Evolutionary conservation across 2,329 filamentous ascomycete species (phyloP).

Genomic region (Drechslerella dactyloides): DNA sequence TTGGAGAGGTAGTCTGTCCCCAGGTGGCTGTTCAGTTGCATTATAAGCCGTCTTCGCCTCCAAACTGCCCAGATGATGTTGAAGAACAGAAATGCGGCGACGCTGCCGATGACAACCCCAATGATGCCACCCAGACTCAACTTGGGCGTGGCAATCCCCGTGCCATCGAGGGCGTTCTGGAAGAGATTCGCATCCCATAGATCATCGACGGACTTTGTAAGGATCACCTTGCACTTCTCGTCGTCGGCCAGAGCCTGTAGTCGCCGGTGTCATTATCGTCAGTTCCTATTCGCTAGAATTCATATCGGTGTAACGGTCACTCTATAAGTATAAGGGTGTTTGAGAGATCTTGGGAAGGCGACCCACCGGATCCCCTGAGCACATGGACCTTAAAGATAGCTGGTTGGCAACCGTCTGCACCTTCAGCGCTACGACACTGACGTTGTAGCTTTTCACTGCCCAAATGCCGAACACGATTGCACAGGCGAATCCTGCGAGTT

Average conservation of each 20-base stretch:
- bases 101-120: slow-evolving; percentile 38
- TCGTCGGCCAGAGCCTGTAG: slow-evolving; percentile 19
- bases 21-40: slow-evolving; percentile 44
- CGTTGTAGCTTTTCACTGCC: slow-evolving; percentile 50
- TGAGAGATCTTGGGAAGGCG: not conserved
- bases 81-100: slow-evolving; percentile 24
- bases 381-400: slow-evolving; percentile 29
- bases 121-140: slow-evolving; percentile 34
- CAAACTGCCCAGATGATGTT: slow-evolving; percentile 41
- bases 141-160: slow-evolving; percentile 28
- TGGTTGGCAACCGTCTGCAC: slow-evolving; percentile 49
- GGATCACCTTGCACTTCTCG: not conserved
- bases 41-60: slow-evolving; percentile 32
- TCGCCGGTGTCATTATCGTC: slow-evolving; percentile 11
- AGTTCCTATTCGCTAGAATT: not conserved
- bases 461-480: slow-evolving; percentile 49
- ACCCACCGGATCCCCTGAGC: slow-evolving; percentile 30
- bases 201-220: slow-evolving; percentile 6
- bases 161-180: slow-evolving; percentile 28
- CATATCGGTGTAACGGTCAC: not conserved
- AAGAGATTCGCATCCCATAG: slow-evolving; percentile 28
- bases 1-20: slow-evolving; percentile 38
- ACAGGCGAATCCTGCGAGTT: slow-evolving; percentile 39
- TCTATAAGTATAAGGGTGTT: not conserved
- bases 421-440: slow-evolving; percentile 38